These are phyloP conservation scores for Adansonia digitata DNA, from an alignment of 345 rosid genomes.

Conservation along the genomic window DNA sequence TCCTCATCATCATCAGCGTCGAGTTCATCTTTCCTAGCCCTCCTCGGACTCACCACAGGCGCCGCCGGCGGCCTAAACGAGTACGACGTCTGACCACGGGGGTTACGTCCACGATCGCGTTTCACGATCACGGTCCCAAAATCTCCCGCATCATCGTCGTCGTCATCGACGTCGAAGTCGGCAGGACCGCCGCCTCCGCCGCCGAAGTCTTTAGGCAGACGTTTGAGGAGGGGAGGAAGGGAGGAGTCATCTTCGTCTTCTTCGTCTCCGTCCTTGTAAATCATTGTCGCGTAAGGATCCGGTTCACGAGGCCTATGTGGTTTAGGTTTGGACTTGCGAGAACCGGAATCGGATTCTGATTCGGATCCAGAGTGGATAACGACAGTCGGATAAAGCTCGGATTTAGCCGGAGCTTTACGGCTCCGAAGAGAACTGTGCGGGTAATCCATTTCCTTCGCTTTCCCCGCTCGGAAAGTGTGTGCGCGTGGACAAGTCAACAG, in stretches of 20 bases:
- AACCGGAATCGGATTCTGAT: constrained; percentile 31
- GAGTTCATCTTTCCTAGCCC: constrained; percentile 19
- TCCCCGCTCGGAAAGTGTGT: neutral
- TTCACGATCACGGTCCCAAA: constrained; percentile 88
- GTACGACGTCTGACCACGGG: constrained; percentile 20
- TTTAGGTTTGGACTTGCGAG: constrained; percentile 22
- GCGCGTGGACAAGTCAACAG: neutral
- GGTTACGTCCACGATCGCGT: constrained; percentile 31
- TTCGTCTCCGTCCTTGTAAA: constrained; percentile 40
- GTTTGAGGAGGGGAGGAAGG: constrained; percentile 79
- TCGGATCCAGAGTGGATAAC: constrained; percentile 47
- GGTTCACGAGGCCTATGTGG: constrained; percentile 2
- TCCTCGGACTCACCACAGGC: constrained; percentile 25
- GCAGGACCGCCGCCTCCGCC: constrained; percentile 58
- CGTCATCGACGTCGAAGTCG: constrained; percentile 60
- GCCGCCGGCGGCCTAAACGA: constrained; percentile 27
- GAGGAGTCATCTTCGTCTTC: constrained; percentile 64
- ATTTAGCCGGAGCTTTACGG: constrained; percentile 40
- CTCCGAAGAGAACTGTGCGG: constrained; percentile 37
- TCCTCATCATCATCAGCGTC: constrained; percentile 4
- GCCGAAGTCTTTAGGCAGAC: constrained; percentile 93
- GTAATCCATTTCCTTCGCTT: constrained; percentile 38
- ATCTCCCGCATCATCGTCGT: constrained; percentile 29
- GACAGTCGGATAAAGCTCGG: constrained; percentile 51
- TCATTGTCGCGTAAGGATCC: constrained; percentile 49